These are phyloP conservation scores for Heliosperma pusillum DNA, from an alignment of 148 eudicot genomes.

Conservation along the genomic window DNA sequence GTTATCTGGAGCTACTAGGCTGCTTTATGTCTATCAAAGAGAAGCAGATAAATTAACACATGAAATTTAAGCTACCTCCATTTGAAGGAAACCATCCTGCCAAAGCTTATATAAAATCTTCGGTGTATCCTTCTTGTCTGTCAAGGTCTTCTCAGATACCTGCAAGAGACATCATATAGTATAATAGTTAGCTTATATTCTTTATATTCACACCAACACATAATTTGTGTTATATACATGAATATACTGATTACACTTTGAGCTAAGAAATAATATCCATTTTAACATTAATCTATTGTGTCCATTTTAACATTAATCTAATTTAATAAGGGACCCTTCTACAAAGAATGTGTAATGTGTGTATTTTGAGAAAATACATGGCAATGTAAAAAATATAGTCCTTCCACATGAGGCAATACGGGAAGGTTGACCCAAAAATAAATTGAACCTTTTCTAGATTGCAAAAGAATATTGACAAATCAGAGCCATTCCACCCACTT, in stretches of 20 bases:
- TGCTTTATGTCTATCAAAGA: neutral
- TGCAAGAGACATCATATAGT: conserved; percentile 17
- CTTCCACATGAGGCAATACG: no score
- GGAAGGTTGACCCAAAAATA: no score
- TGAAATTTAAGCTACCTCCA: conserved; percentile 58
- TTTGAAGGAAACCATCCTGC: conserved; percentile 69
- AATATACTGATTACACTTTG: neutral
- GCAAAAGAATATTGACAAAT: no score
- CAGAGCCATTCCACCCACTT: no score
- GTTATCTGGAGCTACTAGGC: neutral
- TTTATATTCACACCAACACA: neutral
- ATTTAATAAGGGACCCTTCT: neutral
- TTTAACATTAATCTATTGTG: neutral
- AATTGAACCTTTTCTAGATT: no score
- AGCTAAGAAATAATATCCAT: neutral
- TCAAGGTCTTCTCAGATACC: conserved; percentile 70
- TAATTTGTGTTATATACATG: neutral
- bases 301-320: neutral
- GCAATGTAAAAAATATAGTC: no score
- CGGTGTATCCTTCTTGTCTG: conserved; percentile 79
- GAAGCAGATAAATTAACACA: neutral
- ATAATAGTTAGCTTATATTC: neutral
- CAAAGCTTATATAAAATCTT: conserved; percentile 62
- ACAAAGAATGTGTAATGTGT: neutral
- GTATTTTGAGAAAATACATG: neutral